phyloP scores from a whole-genome alignment of 768 basidiomycete genomes.

The Mycena venus region DNA sequence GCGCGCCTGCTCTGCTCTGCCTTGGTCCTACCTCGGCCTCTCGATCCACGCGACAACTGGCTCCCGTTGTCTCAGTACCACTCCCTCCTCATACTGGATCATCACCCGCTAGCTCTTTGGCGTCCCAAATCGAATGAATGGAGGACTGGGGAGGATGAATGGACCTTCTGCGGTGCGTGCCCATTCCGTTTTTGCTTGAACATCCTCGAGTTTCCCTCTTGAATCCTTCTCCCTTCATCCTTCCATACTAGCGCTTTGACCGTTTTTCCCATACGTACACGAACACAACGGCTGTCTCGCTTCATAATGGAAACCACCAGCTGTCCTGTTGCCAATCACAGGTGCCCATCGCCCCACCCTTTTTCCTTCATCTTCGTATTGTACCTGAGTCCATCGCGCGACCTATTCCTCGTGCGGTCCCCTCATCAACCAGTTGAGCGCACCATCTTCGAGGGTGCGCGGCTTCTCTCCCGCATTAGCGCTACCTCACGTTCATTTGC shows the following conservation, averaged over 20 bases:
- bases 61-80: not conserved
- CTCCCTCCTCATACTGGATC: not conserved
- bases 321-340: not conserved
- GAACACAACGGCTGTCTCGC: not conserved
- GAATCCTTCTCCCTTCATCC: too few species aligned
- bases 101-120: too few species aligned
- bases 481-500: too few species aligned
- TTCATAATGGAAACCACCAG: not conserved
- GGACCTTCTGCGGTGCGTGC: too few species aligned
- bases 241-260: too few species aligned
- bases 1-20: not conserved
- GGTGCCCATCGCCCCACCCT: not conserved
- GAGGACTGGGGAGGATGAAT: too few species aligned
- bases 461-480: too few species aligned
- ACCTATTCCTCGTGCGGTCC: not conserved
- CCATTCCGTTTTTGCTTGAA: too few species aligned
- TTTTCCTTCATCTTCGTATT: not conserved
- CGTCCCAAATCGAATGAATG: too few species aligned
- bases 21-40: not conserved
- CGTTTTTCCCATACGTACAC: too few species aligned
- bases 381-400: not conserved
- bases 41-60: not conserved
- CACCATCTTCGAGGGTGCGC: too few species aligned
- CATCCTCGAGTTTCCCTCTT: too few species aligned
- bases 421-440: not conserved